Conservation (phyloP, 2,329 filamentous ascomycete species). For the Dendrostoma leiphaemia region DNA sequence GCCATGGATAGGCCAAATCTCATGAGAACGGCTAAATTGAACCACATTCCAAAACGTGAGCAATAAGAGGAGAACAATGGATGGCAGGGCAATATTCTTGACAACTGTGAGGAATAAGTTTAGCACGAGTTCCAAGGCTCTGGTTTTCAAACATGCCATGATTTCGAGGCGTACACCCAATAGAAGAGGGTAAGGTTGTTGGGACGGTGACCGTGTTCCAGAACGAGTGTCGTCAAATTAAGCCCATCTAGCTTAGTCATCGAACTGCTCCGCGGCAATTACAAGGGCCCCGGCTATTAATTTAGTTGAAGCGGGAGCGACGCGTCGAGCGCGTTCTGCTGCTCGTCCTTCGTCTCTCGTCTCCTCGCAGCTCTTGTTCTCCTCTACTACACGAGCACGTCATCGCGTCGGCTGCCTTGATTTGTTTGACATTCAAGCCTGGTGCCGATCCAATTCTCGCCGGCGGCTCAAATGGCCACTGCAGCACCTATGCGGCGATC, state of each 20-base stretch:
- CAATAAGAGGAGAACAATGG: too few relatives aligned
- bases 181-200: not conserved
- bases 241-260: not conserved
- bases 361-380: too few relatives aligned
- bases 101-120: too few relatives aligned
- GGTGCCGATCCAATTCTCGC: too few relatives aligned
- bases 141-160: too few relatives aligned
- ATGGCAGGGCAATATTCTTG: too few relatives aligned
- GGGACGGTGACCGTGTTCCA: not conserved
- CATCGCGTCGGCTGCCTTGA: not conserved
- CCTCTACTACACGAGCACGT: too few relatives aligned
- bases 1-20: too few relatives aligned
- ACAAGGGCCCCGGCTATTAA: not conserved
- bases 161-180: not conserved
- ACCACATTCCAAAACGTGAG: too few relatives aligned
- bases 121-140: too few relatives aligned
- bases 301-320: slow-evolving; percentile 8
- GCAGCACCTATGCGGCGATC: slow-evolving; percentile 38
- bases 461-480: slow-evolving; percentile 25
- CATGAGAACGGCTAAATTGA: too few relatives aligned
- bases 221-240: not conserved
- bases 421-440: not conserved
- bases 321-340: slow-evolving; percentile 16
- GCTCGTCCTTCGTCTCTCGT: not conserved
- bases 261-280: not conserved